A percentile compares a stretch with the other conserved stretches of the same genome.
phyloP scores from a whole-genome alignment of 2,329 filamentous ascomycete species.

The Bipolaris zeicola region DNA sequence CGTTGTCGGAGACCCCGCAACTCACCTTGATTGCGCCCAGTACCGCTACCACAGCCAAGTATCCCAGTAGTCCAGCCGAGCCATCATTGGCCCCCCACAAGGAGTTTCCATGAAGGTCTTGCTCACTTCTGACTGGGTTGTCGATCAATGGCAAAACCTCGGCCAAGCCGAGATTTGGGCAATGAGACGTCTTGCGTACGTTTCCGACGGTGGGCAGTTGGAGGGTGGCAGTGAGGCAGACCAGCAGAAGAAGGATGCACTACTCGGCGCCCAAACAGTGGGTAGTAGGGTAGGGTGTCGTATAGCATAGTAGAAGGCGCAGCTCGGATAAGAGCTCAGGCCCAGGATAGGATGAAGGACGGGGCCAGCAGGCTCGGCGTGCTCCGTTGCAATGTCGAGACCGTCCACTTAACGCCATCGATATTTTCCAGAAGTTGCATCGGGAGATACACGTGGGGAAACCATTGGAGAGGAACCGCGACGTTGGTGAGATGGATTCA shows the following conservation, averaged over 20 bases:
- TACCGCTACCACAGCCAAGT: not conserved
- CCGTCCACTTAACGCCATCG: not conserved
- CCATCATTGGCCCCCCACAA: not conserved
- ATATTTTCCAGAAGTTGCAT: not conserved
- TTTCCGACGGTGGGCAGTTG: not conserved
- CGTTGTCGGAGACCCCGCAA: no score
- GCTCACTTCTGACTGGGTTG: not conserved
- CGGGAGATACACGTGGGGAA: not conserved
- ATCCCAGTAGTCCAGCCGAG: not conserved
- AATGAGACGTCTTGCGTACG: not conserved
- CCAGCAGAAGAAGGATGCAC: not conserved
- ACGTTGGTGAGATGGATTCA: not conserved
- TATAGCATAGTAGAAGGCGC: not conserved
- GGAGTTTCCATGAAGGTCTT: not conserved
- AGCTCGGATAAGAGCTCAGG: not conserved
- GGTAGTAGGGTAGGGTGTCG: not conserved
- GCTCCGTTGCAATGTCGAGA: not conserved
- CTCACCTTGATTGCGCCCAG: not conserved
- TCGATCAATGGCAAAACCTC: not conserved
- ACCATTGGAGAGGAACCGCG: not conserved
- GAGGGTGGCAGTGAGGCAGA: not conserved
- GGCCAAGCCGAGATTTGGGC: not conserved
- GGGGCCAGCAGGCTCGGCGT: not conserved
- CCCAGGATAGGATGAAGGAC: not conserved
- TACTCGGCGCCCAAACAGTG: not conserved